phyloP scores from a whole-genome alignment of 2,329 filamentous ascomycete genomes.

The Hymenoscyphus fructigenus region DNA sequence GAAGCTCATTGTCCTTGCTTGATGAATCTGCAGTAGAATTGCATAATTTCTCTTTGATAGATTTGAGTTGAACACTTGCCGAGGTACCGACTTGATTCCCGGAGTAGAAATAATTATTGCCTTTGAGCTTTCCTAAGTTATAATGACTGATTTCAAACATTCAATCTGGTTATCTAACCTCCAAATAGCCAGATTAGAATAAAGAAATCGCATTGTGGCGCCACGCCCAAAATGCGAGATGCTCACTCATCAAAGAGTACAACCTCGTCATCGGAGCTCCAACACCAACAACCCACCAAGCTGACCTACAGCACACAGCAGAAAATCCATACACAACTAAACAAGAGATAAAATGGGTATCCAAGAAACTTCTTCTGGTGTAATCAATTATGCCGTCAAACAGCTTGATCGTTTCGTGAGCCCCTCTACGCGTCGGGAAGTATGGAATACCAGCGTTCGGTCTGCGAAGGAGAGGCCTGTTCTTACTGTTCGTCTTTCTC shows the following conservation, averaged over 20 bases:
- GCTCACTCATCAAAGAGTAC: not conserved
- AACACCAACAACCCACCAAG: not conserved
- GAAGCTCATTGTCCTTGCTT: too few relatives aligned
- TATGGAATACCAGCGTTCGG: slow-evolving; percentile 50
- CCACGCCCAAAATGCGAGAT: not conserved
- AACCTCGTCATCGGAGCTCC: not conserved
- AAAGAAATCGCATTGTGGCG: not conserved
- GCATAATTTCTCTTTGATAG: too few relatives aligned
- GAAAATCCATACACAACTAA: not conserved
- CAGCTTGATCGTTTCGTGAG: slow-evolving; percentile 48
- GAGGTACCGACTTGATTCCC: too few relatives aligned
- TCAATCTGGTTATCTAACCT: not conserved
- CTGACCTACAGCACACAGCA: not conserved
- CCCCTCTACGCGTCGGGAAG: slow-evolving; percentile 58
- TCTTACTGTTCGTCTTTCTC: slow-evolving; percentile 57
- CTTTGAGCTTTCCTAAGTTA: too few relatives aligned
- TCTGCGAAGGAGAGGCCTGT: slow-evolving; percentile 67
- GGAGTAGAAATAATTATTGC: too few relatives aligned
- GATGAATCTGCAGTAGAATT: too few relatives aligned
- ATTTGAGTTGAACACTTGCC: too few relatives aligned
- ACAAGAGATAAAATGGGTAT: not conserved
- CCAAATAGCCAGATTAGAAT: not conserved
- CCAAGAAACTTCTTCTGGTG: not conserved
- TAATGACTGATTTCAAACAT: too few relatives aligned
- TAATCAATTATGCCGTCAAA: not conserved